Base-by-base conservation (phyloP, 2,329 filamentous ascomycete genomes). In the Incumbomyces delicatus region DNA sequence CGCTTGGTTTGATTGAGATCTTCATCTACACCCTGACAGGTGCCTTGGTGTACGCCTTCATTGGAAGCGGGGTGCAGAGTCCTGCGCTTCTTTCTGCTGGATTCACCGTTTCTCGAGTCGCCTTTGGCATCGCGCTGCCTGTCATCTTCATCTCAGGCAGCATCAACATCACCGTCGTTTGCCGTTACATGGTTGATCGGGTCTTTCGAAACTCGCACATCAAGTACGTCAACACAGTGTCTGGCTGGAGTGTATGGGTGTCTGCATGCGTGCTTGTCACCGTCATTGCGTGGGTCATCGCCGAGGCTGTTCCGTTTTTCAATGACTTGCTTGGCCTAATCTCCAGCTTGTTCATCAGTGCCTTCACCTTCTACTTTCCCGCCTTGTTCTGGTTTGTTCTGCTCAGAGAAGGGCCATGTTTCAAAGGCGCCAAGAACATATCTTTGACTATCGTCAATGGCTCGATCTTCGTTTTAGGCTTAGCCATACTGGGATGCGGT, bases 81-180 rank as follows among this genome's bases (percentile, higher is more conserved):
- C 83, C 83, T 0, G 83, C 83, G 0, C 71, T 87, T 1, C 77
- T 80, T 13, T 84, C 81, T 0, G 76, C 81, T 8, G 71, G 73
- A 7, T 59, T 61, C 1, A 58, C 73, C 0, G 65, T 85, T 45
- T 71, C 74, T 18, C 83, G 83, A 58, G 66, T 82, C 11, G 80
- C 81, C 13, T 87, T 79, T 63, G 81, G 79, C 18, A 68, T 86
- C 48, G 83, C 82, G 1, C 69, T 82, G 1, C 81, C 81, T 11
- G 85, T 83, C 2, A 85, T 86, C 49, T 68, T 86, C 42, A 77
- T 87, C 42, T 80, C 81, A 0, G 83, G 82, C 45, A 80, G 85
- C 2, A 81, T 87, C 54, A 81, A 84, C 59, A 80, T 76, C 11
- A 77, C 81, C 49, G 76, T 86, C 1, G 79, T 78, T 1, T 72